Evolutionary conservation across 75 land plant species (phyloP).

Genomic region (Selaginella moellendorffii): DNA sequence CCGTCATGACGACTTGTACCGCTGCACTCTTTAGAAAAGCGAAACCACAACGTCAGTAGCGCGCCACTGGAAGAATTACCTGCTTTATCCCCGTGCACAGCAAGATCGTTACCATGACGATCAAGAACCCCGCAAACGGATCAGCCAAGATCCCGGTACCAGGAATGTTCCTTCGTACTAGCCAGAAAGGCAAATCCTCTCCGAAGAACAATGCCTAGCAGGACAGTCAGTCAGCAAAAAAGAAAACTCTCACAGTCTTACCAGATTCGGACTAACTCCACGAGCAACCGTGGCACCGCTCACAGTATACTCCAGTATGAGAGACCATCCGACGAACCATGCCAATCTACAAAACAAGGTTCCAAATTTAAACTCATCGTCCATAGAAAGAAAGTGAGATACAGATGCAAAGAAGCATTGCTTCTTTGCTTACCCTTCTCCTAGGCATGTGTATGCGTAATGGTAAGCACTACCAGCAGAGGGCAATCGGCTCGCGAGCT

Average conservation of each 20-base stretch:
- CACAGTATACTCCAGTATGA: slow-evolving; percentile 2
- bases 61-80: background rate
- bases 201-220: background rate
- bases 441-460: background rate
- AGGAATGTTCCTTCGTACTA: background rate
- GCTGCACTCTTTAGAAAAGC: slow-evolving; percentile 2
- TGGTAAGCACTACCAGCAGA: background rate
- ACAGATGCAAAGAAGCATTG: no score
- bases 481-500: background rate
- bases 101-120: background rate
- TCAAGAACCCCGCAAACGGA: background rate
- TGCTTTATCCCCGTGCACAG: slow-evolving; percentile 7
- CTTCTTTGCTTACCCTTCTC: slow-evolving; percentile 1
- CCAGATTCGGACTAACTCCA: slow-evolving; percentile 3
- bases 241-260: background rate
- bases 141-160: background rate
- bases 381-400: background rate
- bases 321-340: background rate
- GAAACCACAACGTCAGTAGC: background rate
- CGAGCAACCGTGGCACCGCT: background rate
- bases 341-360: background rate
- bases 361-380: background rate
- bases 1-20: background rate
- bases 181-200: background rate
- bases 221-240: background rate